Percentiles rank a stretch among this genome's conserved stretches.
phyloP scores from a whole-genome alignment of 805 yeast species.

The Blastobotrys robertii region DNA sequence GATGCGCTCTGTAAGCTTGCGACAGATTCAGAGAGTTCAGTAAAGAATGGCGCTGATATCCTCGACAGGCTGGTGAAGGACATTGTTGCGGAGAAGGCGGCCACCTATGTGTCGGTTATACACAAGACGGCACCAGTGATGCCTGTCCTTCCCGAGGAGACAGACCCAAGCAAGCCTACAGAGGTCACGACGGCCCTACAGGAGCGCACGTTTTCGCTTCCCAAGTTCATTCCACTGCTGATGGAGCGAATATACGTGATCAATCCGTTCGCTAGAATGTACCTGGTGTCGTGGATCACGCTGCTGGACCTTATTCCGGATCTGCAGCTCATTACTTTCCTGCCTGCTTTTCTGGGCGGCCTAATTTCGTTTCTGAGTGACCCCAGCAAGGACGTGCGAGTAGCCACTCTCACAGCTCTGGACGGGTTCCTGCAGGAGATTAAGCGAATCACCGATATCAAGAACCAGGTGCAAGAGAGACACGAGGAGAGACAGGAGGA shows the following conservation, averaged over 20 bases:
- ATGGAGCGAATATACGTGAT: slow-evolving; percentile 86
- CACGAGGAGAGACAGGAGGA: neutral
- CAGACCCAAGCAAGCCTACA: slow-evolving; percentile 22
- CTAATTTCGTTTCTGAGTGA: slow-evolving; percentile 71
- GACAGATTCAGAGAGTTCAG: slow-evolving; percentile 84
- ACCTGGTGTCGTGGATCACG: slow-evolving; percentile 87
- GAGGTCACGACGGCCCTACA: slow-evolving; percentile 24
- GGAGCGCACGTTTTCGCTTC: slow-evolving; percentile 62
- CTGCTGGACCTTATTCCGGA: slow-evolving; percentile 91
- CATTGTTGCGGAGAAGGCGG: slow-evolving; percentile 88
- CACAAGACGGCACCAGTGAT: slow-evolving; percentile 35
- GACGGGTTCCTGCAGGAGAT: slow-evolving; percentile 73
- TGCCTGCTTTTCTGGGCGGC: slow-evolving; percentile 86
- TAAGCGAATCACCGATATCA: slow-evolving; percentile 62
- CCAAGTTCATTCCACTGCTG: slow-evolving; percentile 82
- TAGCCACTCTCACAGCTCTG: slow-evolving; percentile 70
- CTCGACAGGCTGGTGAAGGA: slow-evolving; percentile 86
- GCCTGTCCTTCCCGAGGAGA: slow-evolving; percentile 33
- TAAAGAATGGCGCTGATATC: slow-evolving; percentile 90
- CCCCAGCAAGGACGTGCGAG: slow-evolving; percentile 76
- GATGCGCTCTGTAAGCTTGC: slow-evolving; percentile 85
- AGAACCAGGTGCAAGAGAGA: slow-evolving; percentile 27
- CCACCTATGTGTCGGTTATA: slow-evolving; percentile 50
- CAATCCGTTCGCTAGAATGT: slow-evolving; percentile 87
- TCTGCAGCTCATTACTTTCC: slow-evolving; percentile 71